phyloP scores from a whole-genome alignment of 345 rosid genomes.

The Lumnitzera racemosa region DNA sequence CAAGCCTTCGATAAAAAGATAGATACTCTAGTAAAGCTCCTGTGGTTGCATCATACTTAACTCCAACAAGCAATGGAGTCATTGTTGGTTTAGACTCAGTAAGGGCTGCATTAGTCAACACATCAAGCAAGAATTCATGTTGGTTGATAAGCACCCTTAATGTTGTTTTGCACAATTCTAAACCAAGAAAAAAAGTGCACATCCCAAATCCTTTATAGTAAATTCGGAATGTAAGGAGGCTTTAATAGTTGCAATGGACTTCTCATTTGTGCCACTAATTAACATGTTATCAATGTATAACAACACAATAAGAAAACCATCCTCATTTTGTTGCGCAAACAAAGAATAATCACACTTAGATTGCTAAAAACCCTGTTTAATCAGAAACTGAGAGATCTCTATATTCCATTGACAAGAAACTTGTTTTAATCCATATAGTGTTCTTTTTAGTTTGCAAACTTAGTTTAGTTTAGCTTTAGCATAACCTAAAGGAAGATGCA shows the following conservation, averaged over 20 bases:
- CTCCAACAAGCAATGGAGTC: background rate
- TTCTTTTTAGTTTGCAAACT: background rate
- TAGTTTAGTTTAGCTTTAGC: no score
- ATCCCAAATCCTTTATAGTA: background rate
- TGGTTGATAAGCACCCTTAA: background rate
- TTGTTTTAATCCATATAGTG: background rate
- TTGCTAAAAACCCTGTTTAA: no score
- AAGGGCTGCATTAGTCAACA: background rate
- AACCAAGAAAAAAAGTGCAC: background rate
- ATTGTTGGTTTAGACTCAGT: accelerated
- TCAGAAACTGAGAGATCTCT: no score
- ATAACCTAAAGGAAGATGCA: background rate
- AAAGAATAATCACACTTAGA: no score
- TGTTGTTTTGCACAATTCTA: background rate
- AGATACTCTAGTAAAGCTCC: background rate
- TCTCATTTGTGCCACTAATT: background rate
- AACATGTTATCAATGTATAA: no score
- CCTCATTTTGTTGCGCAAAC: no score
- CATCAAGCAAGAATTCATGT: background rate
- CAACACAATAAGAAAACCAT: no score
- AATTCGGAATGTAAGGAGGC: background rate
- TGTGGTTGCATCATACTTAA: background rate
- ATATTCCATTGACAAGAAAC: background rate
- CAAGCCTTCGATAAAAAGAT: background rate
- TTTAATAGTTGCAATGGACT: background rate